These are phyloP conservation scores for Diaporthe citri DNA, from an alignment of 2,329 filamentous ascomycete genomes.

Conservation along the genomic window DNA sequence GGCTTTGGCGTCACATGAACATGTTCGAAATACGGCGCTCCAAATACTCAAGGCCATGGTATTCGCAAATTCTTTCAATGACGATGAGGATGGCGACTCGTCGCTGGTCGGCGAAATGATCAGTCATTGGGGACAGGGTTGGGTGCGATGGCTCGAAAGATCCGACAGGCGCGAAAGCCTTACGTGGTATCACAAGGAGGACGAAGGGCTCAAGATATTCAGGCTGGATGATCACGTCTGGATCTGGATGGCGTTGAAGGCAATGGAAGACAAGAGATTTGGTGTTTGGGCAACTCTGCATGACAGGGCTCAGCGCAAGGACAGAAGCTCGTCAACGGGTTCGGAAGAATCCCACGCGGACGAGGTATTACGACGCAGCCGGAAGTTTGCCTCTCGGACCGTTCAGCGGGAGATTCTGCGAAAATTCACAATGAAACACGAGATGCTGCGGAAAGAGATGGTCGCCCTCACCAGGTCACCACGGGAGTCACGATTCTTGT, in stretches of 20 bases:
- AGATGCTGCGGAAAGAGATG: slow-evolving; percentile 34
- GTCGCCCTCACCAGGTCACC: slow-evolving; percentile 40
- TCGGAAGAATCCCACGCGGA: not conserved
- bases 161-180: not conserved
- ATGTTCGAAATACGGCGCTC: not conserved
- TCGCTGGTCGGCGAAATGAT: not conserved
- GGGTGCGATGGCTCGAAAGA: slow-evolving; percentile 1
- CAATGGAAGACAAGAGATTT: not conserved
- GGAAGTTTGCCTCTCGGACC: not conserved
- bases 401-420: slow-evolving; percentile 33
- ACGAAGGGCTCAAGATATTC: not conserved
- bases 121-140: not conserved
- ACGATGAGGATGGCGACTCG: not conserved
- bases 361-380: no score
- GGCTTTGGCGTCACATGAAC: not conserved
- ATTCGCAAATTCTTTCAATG: not conserved
- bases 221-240: not conserved
- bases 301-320: no score
- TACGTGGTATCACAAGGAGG: slow-evolving; percentile 25
- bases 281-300: not conserved
- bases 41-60: not conserved
- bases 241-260: not conserved
- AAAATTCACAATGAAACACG: slow-evolving; percentile 38
- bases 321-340: not conserved
- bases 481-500: slow-evolving; percentile 39